Evolutionary conservation across 345 rosid genomes (phyloP).

Genomic region (Durio zibethinus): DNA sequence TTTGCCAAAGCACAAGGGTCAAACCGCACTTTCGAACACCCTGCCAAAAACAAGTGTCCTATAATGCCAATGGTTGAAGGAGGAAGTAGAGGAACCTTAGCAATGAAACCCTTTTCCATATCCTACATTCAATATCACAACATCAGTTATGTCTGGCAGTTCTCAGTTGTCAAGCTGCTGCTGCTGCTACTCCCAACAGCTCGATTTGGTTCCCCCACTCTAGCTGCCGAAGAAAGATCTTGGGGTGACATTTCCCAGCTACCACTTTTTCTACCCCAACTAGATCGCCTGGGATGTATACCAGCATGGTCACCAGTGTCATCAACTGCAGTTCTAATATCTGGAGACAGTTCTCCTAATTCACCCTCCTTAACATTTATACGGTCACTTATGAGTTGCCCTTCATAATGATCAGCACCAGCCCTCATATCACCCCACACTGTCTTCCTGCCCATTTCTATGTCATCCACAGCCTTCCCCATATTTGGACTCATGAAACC

Average conservation of each 20-base stretch:
- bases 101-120: constrained; percentile 12
- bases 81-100: constrained; percentile 12
- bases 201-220: constrained; percentile 79
- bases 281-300: constrained; percentile 72
- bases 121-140: constrained; percentile 21
- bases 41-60: constrained; percentile 13
- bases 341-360: constrained; percentile 67
- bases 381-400: constrained; percentile 53
- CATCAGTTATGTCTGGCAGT: constrained; percentile 39
- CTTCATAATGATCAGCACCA: constrained; percentile 56
- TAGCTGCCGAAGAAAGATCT: constrained; percentile 82
- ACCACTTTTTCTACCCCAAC: constrained; percentile 78
- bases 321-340: constrained; percentile 59
- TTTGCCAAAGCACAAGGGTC: constrained; percentile 31
- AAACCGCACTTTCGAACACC: constrained; percentile 32
- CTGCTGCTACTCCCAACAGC: constrained; percentile 60
- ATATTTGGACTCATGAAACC: constrained; percentile 96
- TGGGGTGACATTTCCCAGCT: constrained; percentile 85
- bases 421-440: constrained; percentile 85
- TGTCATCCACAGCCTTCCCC: constrained; percentile 86
- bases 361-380: constrained; percentile 79
- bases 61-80: background rate
- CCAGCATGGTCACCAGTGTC: constrained; percentile 59
- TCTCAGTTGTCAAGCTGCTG: constrained; percentile 53
- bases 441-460: constrained; percentile 94